Conservation (phyloP, 2,329 filamentous ascomycete species). For the Calcarisporium arbuscula region DNA sequence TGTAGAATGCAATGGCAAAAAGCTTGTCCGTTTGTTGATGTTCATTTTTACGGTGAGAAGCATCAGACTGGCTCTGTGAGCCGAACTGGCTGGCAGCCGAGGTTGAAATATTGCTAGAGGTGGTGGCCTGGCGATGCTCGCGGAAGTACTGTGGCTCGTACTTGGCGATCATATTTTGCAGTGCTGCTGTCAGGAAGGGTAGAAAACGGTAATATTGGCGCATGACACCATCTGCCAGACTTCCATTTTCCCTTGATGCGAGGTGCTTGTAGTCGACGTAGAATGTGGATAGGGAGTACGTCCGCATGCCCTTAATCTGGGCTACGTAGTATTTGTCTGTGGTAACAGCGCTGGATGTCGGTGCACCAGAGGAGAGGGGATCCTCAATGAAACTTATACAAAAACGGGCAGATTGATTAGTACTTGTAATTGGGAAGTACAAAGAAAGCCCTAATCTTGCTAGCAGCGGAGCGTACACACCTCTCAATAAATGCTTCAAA, state of each 20-base stretch:
- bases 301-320: constrained; percentile 71
- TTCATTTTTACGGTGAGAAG: constrained; percentile 72
- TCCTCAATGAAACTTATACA: constrained; percentile 58
- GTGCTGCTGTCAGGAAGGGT: constrained; percentile 79
- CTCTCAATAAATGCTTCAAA: constrained; percentile 77
- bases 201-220: constrained; percentile 92
- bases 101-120: constrained; percentile 64
- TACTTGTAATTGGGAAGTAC: neutral
- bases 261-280: constrained; percentile 88
- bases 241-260: constrained; percentile 67
- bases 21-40: constrained; percentile 97
- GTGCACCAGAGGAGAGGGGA: constrained; percentile 53
- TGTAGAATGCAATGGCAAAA: constrained; percentile 90
- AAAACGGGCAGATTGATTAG: constrained; percentile 4
- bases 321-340: constrained; percentile 81
- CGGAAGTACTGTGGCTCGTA: constrained; percentile 92
- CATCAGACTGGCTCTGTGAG: constrained; percentile 57
- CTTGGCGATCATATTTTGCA: constrained; percentile 91
- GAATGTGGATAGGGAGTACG: constrained; percentile 72
- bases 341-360: constrained; percentile 62
- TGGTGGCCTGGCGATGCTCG: constrained; percentile 79
- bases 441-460: neutral
- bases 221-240: constrained; percentile 78
- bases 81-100: constrained; percentile 59
- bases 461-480: constrained; percentile 35